Conservation (phyloP, 2,329 filamentous ascomycete species). For the Knufia petricola region DNA sequence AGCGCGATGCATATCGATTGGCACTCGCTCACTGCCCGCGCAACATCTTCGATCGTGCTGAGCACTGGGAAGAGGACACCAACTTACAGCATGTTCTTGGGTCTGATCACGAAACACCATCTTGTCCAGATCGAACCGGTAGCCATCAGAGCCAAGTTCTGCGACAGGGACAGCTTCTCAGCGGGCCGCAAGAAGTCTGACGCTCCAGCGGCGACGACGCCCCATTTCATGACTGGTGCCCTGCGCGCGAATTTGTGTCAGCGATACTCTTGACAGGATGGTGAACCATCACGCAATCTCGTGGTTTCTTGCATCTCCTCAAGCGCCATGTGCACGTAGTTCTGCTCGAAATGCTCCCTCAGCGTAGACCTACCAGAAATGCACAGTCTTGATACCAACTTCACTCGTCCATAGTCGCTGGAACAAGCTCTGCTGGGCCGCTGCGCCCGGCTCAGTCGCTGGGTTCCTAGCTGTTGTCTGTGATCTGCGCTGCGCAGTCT, state of each 20-base stretch:
- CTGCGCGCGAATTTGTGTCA: slow-evolving; percentile 35
- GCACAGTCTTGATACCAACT: slow-evolving; percentile 80
- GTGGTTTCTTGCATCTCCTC: no score
- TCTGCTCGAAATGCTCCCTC: background rate
- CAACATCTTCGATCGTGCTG: no score
- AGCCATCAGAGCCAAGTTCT: slow-evolving; percentile 80
- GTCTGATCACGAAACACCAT: slow-evolving; percentile 96
- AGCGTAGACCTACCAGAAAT: slow-evolving; percentile 70
- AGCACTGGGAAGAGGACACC: background rate
- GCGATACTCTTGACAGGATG: background rate
- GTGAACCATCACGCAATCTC: background rate
- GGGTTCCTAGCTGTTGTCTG: slow-evolving; percentile 55
- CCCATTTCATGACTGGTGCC: slow-evolving; percentile 97
- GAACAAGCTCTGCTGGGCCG: slow-evolving; percentile 44
- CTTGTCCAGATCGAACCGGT: slow-evolving; percentile 96
- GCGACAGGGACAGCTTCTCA: slow-evolving; percentile 83
- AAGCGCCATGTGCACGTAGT: no score
- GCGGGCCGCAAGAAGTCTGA: slow-evolving; percentile 85
- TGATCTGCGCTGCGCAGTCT: slow-evolving; percentile 51
- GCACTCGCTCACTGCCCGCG: no score
- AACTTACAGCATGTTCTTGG: slow-evolving; percentile 75
- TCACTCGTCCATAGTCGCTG: slow-evolving; percentile 77
- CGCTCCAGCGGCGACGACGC: slow-evolving; percentile 81
- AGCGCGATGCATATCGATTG: no score
- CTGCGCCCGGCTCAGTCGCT: slow-evolving; percentile 32